Conservation (phyloP, 2,329 filamentous ascomycete species). For the Scleromitrula shiraiana region DNA sequence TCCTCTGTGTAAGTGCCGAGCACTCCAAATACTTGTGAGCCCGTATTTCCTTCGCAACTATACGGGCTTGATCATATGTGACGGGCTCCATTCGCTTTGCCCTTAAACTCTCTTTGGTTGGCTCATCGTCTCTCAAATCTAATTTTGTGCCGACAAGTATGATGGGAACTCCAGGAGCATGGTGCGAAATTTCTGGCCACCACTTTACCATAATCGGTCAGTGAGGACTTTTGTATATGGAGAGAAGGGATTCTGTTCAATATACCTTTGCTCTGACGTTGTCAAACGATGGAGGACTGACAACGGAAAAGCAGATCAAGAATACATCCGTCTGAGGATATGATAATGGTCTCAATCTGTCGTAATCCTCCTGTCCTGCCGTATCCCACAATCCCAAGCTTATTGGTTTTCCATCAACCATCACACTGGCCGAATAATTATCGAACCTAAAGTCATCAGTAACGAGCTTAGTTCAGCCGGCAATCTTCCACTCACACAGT, state of each 20-base stretch:
- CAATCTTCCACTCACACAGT: conserved; percentile 63
- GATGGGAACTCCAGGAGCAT: conserved; percentile 90
- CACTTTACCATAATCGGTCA: conserved; percentile 48
- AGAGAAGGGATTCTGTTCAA: conserved; percentile 9
- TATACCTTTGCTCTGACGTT: conserved; percentile 97
- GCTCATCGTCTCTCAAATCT: conserved; percentile 82
- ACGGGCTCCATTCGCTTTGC: conserved; percentile 97
- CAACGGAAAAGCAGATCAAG: conserved; percentile 96
- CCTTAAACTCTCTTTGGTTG: conserved; percentile 72
- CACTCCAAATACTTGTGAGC: conserved; percentile 98
- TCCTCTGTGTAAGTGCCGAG: conserved; percentile 91
- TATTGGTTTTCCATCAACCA: conserved; percentile 97
- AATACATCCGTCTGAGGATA: conserved; percentile 99
- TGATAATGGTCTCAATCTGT: conserved; percentile 85
- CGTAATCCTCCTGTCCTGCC: conserved; percentile 97
- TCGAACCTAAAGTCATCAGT: conserved; percentile 61
- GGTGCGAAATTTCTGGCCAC: conserved; percentile 96
- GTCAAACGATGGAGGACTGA: conserved; percentile 95
- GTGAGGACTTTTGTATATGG: not conserved
- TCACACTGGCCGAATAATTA: conserved; percentile 98
- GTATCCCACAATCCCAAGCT: conserved; percentile 98
- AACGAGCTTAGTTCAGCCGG: not conserved
- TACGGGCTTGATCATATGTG: conserved; percentile 82
- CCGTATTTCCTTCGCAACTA: conserved; percentile 86
- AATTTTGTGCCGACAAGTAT: conserved; percentile 97